Evolutionary conservation across 257 asterid species (phyloP), one percentile per base, ranked within the genome.

Genomic region (Fraxinus quadrangulata): DNA sequence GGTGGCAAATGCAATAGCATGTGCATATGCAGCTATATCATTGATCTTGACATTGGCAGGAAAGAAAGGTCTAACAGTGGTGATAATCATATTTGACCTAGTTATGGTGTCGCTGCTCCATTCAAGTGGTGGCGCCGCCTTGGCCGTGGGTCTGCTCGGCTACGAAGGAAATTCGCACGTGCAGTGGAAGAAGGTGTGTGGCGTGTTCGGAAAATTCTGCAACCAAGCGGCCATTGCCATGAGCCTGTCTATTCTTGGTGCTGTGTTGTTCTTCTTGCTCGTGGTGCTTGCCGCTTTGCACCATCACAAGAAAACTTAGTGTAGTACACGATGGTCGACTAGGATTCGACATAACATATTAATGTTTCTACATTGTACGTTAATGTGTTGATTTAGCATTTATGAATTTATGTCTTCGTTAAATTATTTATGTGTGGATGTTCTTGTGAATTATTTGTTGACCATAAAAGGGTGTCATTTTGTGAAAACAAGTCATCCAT

Each of bases 61-160:
- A 9, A 80, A 67, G 1, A 86, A 82, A 33, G 78, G 81, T 6
- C 49, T 85, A 0, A 9, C 79, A 12, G 1, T 83, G 74, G 2
- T 82, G 11, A 5, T 88, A 75, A 63, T 78, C 84, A 42, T 84
- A 23, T 2, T 80, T 17, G 97, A 92, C 85, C 87, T 92, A 31
- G 31, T 81, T 16, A 89, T 87, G 91, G 88, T 90, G 83, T 93
- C 89, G 1, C 83, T 92, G 3, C 93, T 92, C 54, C 89, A 87
- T 59, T 90, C 97, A 13, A 10, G 87, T 42, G 26, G 81, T 9
- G 94, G 96, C 0, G 93, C 96, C 16, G 85, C 94, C 75, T 12
- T 47, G 0, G 87, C 97, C 24, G 81, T 89, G 10, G 93, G 96
- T 28, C 76, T 92, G 4, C 36, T 92, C 68, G 97, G 94, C 26